Conservation (phyloP, 2,329 filamentous ascomycete genomes). For the Fusarium sp. region DNA sequence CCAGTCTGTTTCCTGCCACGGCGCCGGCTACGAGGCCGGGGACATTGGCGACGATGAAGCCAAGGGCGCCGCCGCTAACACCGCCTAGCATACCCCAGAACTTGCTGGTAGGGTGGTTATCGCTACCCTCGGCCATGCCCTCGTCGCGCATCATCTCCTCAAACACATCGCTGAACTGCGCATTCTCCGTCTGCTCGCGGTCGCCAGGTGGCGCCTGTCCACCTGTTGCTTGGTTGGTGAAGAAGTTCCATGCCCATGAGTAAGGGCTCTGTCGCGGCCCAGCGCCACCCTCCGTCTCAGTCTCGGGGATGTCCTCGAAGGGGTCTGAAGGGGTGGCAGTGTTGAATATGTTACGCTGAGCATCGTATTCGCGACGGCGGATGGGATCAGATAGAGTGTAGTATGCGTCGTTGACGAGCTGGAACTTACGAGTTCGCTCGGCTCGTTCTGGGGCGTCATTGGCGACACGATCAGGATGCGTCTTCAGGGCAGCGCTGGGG, state of each 20-base stretch:
- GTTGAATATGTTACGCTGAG: slow-evolving; percentile 61
- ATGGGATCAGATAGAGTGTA: slow-evolving; percentile 86
- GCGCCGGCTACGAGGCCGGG: slow-evolving; percentile 90
- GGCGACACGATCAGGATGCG: slow-evolving; percentile 91
- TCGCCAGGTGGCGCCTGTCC: slow-evolving; percentile 52
- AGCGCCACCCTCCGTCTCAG: slow-evolving; percentile 53
- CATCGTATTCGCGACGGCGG: slow-evolving; percentile 87
- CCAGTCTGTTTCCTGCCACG: slow-evolving; percentile 92
- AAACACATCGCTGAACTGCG: slow-evolving; percentile 90
- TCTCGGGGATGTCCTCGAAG: slow-evolving; percentile 56
- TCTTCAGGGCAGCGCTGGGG: slow-evolving; percentile 85
- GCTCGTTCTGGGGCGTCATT: slow-evolving; percentile 85
- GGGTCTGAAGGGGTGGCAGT: slow-evolving; percentile 54
- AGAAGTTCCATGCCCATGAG: slow-evolving; percentile 82
- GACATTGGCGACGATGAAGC: slow-evolving; percentile 95
- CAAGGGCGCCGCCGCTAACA: slow-evolving; percentile 87
- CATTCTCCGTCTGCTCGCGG: slow-evolving; percentile 71
- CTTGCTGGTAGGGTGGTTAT: slow-evolving; percentile 71
- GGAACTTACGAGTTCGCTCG: slow-evolving; percentile 86
- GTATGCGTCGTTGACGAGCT: slow-evolving; percentile 93
- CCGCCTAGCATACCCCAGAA: slow-evolving; percentile 93
- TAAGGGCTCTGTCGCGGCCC: slow-evolving; percentile 66
- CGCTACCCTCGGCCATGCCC: slow-evolving; percentile 79
- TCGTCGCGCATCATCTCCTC: slow-evolving; percentile 92
- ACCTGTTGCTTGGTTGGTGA: slow-evolving; percentile 54